Base-by-base conservation (phyloP, 768 basidiomycete genomes). In the Mycena epipterygia region DNA sequence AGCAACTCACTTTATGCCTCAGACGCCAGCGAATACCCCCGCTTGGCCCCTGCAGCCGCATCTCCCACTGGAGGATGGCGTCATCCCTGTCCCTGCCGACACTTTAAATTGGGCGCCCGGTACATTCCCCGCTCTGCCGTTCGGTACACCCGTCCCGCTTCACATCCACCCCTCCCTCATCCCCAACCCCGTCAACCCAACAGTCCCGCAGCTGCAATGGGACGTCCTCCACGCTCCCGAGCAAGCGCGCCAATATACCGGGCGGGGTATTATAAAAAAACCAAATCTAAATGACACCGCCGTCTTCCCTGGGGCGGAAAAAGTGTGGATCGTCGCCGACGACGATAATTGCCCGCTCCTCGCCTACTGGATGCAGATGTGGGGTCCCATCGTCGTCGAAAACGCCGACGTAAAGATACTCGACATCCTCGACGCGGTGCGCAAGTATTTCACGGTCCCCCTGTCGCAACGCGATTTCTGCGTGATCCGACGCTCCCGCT, bases 371-470 rank as follows among this genome's bases (percentile, higher is more conserved):
- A 84, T 86, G 79, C 68, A 76, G n/a, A 68, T 66, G 25, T 85
- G 91, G 90, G 87, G 88, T 2, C 86, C 86, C 0, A 84, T 91
- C 65, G 67, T 83, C 42, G 73, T 90, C 56, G 74, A 84, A 9
- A 80, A 78, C 13, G 69, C 71, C 14, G 68, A 68, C 0, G 79
- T 87, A 30, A 86, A 84, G 13, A 74, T 89, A 17, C 65, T 77
- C 53, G 87, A 89, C 71, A 55, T 90, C 70, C 78, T 91, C 27
- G 79, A 85, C 41, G 86, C 83, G 12, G 83, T 91, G 21, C 83
- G 87, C 72, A 74, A 76, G 0, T 89, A 88, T 76, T 83, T 89
- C 75, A 87, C 83, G 64, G 74, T 65, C 29, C 83, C 83, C 3
- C 73, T 91, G 49, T 84, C 84, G 6, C 32, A 72, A 17, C 71